These are phyloP conservation scores for Viridothelium virens DNA, from an alignment of 495 filamentous ascomycete genomes.

Conservation along the genomic window DNA sequence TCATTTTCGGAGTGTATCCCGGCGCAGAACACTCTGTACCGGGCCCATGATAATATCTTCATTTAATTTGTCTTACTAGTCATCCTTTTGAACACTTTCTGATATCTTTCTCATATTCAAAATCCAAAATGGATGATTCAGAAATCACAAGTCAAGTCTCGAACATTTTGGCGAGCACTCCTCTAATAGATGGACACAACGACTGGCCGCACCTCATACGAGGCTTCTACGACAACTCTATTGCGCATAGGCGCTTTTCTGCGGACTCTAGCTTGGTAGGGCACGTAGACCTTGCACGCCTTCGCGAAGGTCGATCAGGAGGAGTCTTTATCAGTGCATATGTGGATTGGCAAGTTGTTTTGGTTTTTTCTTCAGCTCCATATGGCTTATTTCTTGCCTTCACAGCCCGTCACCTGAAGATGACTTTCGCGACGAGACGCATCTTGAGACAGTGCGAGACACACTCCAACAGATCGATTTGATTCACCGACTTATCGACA, in stretches of 20 bases:
- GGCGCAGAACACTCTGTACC: no score
- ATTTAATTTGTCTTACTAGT: no score
- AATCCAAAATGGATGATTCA: background rate
- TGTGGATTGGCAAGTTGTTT: conserved; percentile 20
- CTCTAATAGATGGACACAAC: conserved; percentile 18
- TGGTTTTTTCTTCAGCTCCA: no score
- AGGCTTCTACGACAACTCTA: conserved; percentile 15
- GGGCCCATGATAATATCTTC: no score
- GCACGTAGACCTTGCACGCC: background rate
- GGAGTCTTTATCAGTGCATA: conserved; percentile 18
- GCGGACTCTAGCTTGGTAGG: background rate
- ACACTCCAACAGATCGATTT: conserved; percentile 39
- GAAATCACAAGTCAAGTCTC: background rate
- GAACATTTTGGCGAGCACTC: background rate
- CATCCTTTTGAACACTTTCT: no score
- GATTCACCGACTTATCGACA: conserved; percentile 28
- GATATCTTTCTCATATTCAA: no score
- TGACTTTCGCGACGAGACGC: conserved; percentile 17
- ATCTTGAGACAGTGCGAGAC: conserved; percentile 23
- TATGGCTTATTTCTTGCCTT: background rate
- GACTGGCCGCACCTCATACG: conserved; percentile 16
- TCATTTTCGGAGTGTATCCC: no score
- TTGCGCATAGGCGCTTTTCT: background rate
- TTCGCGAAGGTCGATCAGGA: background rate
- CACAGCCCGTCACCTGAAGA: conserved; percentile 12